Evolutionary conservation across 2,329 filamentous ascomycete species (phyloP), one percentile per base, ranked within the genome.

Genomic region (Zasmidium citrigriseum): DNA sequence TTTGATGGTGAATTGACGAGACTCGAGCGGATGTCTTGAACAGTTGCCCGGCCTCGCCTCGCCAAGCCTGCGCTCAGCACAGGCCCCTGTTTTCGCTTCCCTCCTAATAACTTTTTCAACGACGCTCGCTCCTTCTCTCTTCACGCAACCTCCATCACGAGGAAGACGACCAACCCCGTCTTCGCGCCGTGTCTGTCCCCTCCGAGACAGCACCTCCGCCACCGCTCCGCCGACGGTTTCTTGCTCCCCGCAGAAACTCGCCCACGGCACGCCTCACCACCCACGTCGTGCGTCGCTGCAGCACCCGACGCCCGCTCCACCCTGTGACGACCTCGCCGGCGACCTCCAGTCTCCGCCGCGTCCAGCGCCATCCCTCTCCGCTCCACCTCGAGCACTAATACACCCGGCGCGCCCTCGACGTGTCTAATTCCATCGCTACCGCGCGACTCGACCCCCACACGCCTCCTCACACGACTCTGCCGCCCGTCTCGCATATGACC

Each of bases 401-500:
- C n/a, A n/a, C n/a, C n/a, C n/a, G n/a, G n/a, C n/a, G n/a, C n/a
- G n/a, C n/a, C n/a, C n/a, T n/a, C n/a, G n/a, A n/a, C n/a, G n/a
- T n/a, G n/a, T n/a, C n/a, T n/a, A n/a, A n/a, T n/a, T n/a, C 45
- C 46, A 16, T 41, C 34, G 12, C 34, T 41, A 41, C 14, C 12
- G 34, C 47, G 47, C 47, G 47, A 22, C 47, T 23, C 47, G 44
- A 48, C 51, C 34, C 49, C 38, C 55, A 45, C 49, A 23, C 49
- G 23, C 51, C 46, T 34, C 46, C 48, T 46, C 47, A 45, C 54
- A 57, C 46, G 45, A 55, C 52, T 24, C 41, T 41, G 23, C 22
- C 46, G 48, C 61, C 51, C 50, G 55, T 53, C 49, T 58, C 24
- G 46, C 81, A 83, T 82, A 86, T 87, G 84, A 86, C 80, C 77